These are phyloP conservation scores for Fusarium succisae DNA, from an alignment of 2,329 filamentous ascomycete genomes.

Conservation along the genomic window DNA sequence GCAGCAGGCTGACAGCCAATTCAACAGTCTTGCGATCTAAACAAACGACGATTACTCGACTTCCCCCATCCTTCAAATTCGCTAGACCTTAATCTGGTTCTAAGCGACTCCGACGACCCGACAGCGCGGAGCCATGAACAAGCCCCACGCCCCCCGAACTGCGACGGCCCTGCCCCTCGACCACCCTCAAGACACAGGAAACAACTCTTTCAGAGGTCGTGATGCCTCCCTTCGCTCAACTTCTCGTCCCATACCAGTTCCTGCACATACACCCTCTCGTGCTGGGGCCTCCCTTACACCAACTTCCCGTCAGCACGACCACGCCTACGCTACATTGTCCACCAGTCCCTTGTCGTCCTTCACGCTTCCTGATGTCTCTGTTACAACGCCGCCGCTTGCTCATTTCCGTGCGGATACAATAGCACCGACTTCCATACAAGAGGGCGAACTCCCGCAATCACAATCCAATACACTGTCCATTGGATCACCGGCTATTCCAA, in stretches of 20 bases:
- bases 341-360: constrained; percentile 31
- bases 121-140: constrained; percentile 45
- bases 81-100: constrained; percentile 31
- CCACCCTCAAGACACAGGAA: constrained; percentile 20
- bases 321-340: constrained; percentile 32
- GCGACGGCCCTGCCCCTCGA: constrained; percentile 42
- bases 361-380: constrained; percentile 40
- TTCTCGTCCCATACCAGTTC: constrained; percentile 36
- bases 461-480: constrained; percentile 23
- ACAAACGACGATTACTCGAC: constrained; percentile 11
- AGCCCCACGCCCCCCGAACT: constrained; percentile 40
- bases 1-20: constrained; percentile 21
- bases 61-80: constrained; percentile 1
- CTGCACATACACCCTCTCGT: constrained; percentile 22
- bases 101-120: constrained; percentile 35
- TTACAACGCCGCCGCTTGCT: constrained; percentile 36
- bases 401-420: constrained; percentile 44
- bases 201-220: constrained; percentile 22
- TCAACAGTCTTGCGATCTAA: constrained; percentile 4
- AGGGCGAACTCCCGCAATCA: constrained; percentile 31
- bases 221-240: constrained; percentile 34
- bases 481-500: constrained; percentile 17
- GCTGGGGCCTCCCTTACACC: constrained; percentile 31
- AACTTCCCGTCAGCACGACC: constrained; percentile 28
- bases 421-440: constrained; percentile 45